Evolutionary conservation across 2,329 filamentous ascomycete genomes (phyloP).

Genomic region (Cladosporium sp.): DNA sequence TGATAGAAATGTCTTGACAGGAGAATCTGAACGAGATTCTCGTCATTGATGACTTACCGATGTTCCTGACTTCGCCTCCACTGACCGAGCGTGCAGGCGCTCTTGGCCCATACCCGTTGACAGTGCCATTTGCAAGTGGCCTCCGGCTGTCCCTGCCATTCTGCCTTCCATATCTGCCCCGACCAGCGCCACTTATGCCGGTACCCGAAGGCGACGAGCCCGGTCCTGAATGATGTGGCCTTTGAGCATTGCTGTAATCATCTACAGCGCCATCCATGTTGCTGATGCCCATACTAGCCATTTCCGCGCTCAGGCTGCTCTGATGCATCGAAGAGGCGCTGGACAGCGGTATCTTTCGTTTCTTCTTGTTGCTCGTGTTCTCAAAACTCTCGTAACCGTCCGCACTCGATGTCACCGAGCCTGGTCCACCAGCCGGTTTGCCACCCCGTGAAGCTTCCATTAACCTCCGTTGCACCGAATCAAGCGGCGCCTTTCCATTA

Average conservation of each 20-base stretch:
- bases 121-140: constrained; percentile 38
- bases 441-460: constrained; percentile 31
- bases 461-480: constrained; percentile 30
- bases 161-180: constrained; percentile 72
- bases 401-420: constrained; percentile 62
- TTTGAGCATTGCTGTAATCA: constrained; percentile 40
- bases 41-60: constrained; percentile 8
- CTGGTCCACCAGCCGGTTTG: constrained; percentile 31
- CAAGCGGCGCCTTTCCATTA: constrained; percentile 27
- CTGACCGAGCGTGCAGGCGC: constrained; percentile 9
- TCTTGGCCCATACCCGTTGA: constrained; percentile 30
- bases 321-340: constrained; percentile 62
- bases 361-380: constrained; percentile 99
- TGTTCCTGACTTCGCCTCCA: constrained; percentile 9
- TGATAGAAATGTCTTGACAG: not conserved
- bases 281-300: constrained; percentile 58
- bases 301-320: constrained; percentile 56
- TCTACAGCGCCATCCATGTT: constrained; percentile 33
- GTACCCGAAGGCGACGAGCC: constrained; percentile 41
- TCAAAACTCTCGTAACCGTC: constrained; percentile 97
- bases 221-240: constrained; percentile 54
- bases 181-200: constrained; percentile 77
- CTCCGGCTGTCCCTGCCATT: constrained; percentile 38
- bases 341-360: constrained; percentile 91
- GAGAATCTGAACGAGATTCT: not conserved